These are phyloP conservation scores for Elaeagnus macrophylla DNA, from an alignment of 306 rosid genomes.

Conservation along the genomic window DNA sequence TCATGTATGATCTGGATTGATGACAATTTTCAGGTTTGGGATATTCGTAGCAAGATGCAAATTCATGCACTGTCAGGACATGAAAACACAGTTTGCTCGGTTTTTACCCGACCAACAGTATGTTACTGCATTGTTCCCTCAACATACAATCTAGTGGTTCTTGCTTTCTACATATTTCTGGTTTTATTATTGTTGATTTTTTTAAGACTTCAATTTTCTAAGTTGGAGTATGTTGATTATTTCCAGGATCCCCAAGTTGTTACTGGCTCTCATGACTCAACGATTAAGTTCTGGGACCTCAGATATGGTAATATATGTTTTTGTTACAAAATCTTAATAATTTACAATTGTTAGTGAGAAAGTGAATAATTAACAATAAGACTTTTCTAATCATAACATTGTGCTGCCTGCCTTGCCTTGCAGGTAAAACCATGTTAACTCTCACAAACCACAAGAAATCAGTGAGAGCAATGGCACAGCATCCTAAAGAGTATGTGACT, in stretches of 20 bases:
- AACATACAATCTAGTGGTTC: no score
- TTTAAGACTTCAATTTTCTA: background rate
- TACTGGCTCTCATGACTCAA: slow-evolving; percentile 95
- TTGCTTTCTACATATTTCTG: background rate
- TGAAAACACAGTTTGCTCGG: slow-evolving; percentile 95
- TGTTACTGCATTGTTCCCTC: slow-evolving; percentile 11
- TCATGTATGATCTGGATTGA: no score
- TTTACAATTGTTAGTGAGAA: background rate
- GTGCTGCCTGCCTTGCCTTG: slow-evolving; percentile 4
- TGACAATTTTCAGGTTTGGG: slow-evolving; percentile 78
- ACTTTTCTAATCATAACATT: background rate
- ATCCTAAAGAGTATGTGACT: slow-evolving; percentile 82
- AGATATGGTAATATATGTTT: slow-evolving; percentile 60
- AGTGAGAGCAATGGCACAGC: slow-evolving; percentile 85
- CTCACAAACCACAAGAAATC: slow-evolving; percentile 97
- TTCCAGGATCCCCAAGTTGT: slow-evolving; percentile 95
- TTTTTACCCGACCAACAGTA: slow-evolving; percentile 89
- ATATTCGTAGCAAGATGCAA: slow-evolving; percentile 93
- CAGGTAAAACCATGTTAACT: slow-evolving; percentile 86
- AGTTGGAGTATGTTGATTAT: slow-evolving; percentile 1
- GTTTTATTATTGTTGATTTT: slow-evolving; percentile 4
- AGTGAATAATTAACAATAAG: no score
- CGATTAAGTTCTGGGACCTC: slow-evolving; percentile 98
- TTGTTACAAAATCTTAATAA: background rate
- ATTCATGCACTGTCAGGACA: slow-evolving; percentile 87